Evolutionary conservation across 768 basidiomycete species (phyloP), one percentile per base, ranked within the genome.

Genomic region (Termitomyces sp.): DNA sequence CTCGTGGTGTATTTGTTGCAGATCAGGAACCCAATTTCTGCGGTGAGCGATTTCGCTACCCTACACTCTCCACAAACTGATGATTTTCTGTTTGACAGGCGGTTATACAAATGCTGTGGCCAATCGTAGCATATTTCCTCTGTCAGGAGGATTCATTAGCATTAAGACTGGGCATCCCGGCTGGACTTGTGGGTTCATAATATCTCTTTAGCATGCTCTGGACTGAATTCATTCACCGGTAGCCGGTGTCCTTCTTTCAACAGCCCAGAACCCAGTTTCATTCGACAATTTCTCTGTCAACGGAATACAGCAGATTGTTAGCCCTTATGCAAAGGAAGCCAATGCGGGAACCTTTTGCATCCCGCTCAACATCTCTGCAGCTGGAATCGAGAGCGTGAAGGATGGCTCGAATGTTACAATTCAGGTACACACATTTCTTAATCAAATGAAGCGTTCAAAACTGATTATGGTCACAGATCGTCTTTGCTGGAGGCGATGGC

Each of bases 331-430:
- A 58, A 72, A 76, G 54, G 74, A 79, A 45, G 69, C 61, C 4
- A 76, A 79, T 42, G 79, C 81, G 44, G 91, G 91, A 44, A 67
- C 67, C 7, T 82, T 78, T 64, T 93, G 90, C 68, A 79, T 88
- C 59, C 83, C 85, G 3, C 76, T 93, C 47, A 74, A 90, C 69
- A 70, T 91, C 52, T 66, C 74, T 1, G 65, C 73, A 1, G 68
- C 82, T 16, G 71, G 74, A 27, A 74, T 78, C 50, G 64, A 86
- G 20, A 70, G 74, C 24, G 67, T 85, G 46, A 67, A 72, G 46
- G 79, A 87, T 59, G 89, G 89, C 22, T 76, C 82, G 4, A 85
- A 89, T 59, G 87, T 89, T 44, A 92, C 91, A 3, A 78, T 93
- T 45, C 87, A 89, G 69, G 69, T 64, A 51, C n/a, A 48, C 14